A percentile compares a stretch with the other conserved stretches of the same genome.
Evolutionary conservation across 2,329 filamentous ascomycete species (phyloP).

Genomic region (Incumbomyces lentus): DNA sequence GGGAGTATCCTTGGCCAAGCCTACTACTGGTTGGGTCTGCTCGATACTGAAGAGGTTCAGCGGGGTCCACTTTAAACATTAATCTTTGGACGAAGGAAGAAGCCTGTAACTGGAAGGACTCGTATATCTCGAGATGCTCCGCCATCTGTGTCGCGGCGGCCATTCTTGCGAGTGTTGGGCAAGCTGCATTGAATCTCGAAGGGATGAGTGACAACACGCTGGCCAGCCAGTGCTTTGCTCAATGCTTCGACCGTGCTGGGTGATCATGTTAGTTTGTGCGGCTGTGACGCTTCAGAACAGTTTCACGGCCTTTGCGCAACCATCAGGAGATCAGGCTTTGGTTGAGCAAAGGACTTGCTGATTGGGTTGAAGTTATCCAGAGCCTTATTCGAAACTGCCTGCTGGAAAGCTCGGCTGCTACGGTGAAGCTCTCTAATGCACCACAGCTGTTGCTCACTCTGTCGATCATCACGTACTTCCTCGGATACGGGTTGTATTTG

Average conservation of each 20-base stretch:
- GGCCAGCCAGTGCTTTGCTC: not conserved
- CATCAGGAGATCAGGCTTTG: not conserved
- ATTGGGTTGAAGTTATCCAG: not conserved
- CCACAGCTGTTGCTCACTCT: not conserved
- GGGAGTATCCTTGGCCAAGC: not conserved
- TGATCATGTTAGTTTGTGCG: not conserved
- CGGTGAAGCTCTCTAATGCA: not conserved
- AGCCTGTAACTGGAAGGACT: not conserved
- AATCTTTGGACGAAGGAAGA: conserved; percentile 1
- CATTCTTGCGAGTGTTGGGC: not conserved
- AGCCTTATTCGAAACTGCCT: not conserved
- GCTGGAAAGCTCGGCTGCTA: conserved; percentile 1
- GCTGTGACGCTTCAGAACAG: not conserved
- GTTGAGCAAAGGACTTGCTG: conserved; percentile 1
- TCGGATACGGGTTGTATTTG: not conserved
- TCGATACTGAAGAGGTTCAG: conserved; percentile 1
- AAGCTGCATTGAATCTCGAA: not conserved
- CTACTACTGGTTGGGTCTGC: not conserved
- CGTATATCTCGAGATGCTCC: not conserved
- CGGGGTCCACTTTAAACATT: not conserved
- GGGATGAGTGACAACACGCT: not conserved
- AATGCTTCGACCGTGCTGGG: not conserved
- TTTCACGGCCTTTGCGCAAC: not conserved
- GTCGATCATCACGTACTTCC: not conserved
- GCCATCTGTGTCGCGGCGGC: not conserved